phyloP scores from a whole-genome alignment of 495 filamentous ascomycete species.

The Sabuloglossum arenarium region DNA sequence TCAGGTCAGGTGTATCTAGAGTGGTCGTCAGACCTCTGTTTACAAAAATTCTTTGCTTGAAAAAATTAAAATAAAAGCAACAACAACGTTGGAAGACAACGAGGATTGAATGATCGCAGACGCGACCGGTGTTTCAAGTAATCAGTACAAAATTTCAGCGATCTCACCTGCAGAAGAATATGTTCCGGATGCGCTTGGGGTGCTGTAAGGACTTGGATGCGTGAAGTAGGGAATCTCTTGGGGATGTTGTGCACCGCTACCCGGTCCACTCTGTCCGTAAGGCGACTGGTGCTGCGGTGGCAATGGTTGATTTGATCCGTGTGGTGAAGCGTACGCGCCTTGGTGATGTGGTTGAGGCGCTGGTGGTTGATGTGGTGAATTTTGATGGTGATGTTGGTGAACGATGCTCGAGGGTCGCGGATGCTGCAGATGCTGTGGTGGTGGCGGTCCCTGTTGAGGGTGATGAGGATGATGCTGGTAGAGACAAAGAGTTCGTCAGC shows the following conservation, averaged over 20 bases:
- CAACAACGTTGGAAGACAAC: neutral
- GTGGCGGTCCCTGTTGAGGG: slow-evolving; percentile 4
- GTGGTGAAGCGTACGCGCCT: neutral
- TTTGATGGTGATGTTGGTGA: slow-evolving; percentile 1
- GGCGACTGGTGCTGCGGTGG: neutral
- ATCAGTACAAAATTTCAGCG: neutral
- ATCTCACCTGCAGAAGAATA: slow-evolving; percentile 63
- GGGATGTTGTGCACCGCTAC: slow-evolving; percentile 15
- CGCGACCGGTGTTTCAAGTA: neutral
- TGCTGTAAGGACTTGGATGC: slow-evolving; percentile 53
- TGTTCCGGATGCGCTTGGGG: slow-evolving; percentile 41
- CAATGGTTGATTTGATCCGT: neutral
- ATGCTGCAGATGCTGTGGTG: neutral
- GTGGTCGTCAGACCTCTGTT: neutral
- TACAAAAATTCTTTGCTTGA: neutral
- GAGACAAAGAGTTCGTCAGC: slow-evolving; percentile 1
- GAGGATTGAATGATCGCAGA: neutral
- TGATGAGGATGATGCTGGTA: slow-evolving; percentile 4
- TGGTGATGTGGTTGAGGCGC: neutral
- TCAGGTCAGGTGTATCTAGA: slow-evolving; percentile 69
- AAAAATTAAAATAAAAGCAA: neutral
- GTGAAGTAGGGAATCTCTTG: slow-evolving; percentile 54
- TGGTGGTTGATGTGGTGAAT: slow-evolving; percentile 1
- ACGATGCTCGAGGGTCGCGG: neutral
- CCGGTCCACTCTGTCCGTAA: neutral